Percentiles rank a stretch among this genome's conserved stretches.
Conservation (phyloP, 2,329 filamentous ascomycete genomes). For the Aspergillus bombycis region DNA sequence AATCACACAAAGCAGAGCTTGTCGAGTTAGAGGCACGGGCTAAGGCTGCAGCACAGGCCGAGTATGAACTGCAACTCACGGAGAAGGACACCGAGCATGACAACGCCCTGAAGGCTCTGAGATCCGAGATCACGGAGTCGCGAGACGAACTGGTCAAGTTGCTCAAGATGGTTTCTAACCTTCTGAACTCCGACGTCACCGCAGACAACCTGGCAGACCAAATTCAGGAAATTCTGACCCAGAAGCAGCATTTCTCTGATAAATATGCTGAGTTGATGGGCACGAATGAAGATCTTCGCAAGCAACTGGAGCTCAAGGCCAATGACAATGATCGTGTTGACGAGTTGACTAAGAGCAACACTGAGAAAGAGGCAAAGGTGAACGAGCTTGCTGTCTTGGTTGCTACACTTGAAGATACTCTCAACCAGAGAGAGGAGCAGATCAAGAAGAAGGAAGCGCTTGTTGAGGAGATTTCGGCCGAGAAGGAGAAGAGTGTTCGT, state of each 20-base stretch:
- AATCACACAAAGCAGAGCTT: constrained; percentile 53
- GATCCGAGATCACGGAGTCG: constrained; percentile 66
- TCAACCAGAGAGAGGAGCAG: constrained; percentile 47
- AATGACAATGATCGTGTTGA: constrained; percentile 40
- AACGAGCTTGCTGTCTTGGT: constrained; percentile 57
- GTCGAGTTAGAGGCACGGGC: constrained; percentile 43
- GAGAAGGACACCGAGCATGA: constrained; percentile 64
- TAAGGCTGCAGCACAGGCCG: constrained; percentile 40
- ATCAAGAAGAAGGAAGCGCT: constrained; percentile 51
- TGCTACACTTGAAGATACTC: constrained; percentile 50
- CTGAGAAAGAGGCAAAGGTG: constrained; percentile 56
- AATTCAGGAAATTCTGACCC: constrained; percentile 57
- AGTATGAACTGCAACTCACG: constrained; percentile 39
- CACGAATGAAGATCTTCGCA: constrained; percentile 42
- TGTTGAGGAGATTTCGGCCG: constrained; percentile 56
- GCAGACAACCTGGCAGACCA: constrained; percentile 64
- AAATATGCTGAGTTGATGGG: constrained; percentile 47
- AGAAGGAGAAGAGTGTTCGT: constrained; percentile 88
- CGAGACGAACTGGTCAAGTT: constrained; percentile 68
- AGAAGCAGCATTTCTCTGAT: constrained; percentile 47
- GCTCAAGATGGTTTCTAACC: constrained; percentile 59
- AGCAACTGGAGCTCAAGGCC: constrained; percentile 41
- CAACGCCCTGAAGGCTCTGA: constrained; percentile 60
- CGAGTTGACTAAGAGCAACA: constrained; percentile 43
- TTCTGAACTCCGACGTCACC: constrained; percentile 53